Evolutionary conservation across 75 land plant species (phyloP), one percentile per base, ranked within the genome.

Genomic region (Adiantum capillusveneris): DNA sequence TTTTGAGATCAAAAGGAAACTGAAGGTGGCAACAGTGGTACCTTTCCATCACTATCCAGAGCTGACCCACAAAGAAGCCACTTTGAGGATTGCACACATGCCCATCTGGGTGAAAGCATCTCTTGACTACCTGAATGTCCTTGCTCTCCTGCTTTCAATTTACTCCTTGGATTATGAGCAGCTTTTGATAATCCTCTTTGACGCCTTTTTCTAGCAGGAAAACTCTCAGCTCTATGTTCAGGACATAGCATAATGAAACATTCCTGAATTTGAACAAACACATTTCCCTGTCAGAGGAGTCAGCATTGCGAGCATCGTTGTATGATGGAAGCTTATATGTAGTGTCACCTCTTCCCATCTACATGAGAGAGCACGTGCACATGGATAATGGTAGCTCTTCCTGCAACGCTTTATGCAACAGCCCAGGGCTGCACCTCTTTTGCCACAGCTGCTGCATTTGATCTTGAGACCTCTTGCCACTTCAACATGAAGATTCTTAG

Each of bases 351-450:
- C 25, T 42, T 91, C 84, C 88, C 87, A 91, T 20, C 81, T 72
- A 62, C 88, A 91, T 11, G 54, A 24, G 19, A 77, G 56, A 49
- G 62, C 71, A 1, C 44, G 22, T 2, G 97, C 88, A 87, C 97
- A 91, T n/a, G 85, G 83, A 30, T 75, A 72, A 72, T 91, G 97
- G 72, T 57, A 91, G 60, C 76, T 81, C 66, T 29, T 87, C n/a
- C 69, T 61, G 46, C 97, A 91, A 20, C 73, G 69, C 43, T 68
- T 75, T 25, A 50, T 44, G 66, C 72, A 84, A 48, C 97, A 91
- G 25, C 97, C 97, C 52, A 91, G 81, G 0, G 86, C 97, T 29
- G 93, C 97, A 30, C 97, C 97, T 55, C 84, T 87, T 9, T 56
- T 26, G 36, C 86, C 86, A 74, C 97, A 91, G 9, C 43, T 53